Evolutionary conservation across 345 rosid genomes (phyloP).

Genomic region (Syzygium grande): DNA sequence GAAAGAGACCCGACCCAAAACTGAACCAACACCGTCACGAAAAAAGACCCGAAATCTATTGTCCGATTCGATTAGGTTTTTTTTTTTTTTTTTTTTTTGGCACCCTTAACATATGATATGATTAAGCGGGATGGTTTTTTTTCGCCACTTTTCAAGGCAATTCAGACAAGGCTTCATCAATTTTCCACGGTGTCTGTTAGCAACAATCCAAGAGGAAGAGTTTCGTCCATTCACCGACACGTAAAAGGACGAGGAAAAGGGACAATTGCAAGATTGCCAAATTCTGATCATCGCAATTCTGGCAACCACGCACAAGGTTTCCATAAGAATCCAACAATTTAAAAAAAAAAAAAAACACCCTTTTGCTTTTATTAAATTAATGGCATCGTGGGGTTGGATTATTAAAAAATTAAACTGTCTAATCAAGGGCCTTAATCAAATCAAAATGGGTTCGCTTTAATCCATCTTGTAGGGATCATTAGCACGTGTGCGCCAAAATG

Average conservation of each 20-base stretch:
- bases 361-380: background rate
- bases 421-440: background rate
- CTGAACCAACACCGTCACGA: background rate
- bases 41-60: background rate
- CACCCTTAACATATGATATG: background rate
- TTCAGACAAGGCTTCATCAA: background rate
- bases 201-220: background rate
- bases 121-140: background rate
- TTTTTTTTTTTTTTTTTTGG: background rate
- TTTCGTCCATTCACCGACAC: background rate
- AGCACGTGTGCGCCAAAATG: background rate
- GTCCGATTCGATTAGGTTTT: background rate
- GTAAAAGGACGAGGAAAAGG: background rate
- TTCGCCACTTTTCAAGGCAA: background rate
- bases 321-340: background rate
- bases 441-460: background rate
- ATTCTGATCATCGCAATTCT: background rate
- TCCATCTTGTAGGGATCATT: background rate
- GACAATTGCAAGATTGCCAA: background rate
- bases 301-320: background rate
- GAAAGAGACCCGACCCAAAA: background rate
- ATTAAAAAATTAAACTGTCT: background rate
- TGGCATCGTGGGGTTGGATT: background rate
- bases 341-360: background rate
- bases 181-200: background rate